Evolutionary conservation across 2,329 filamentous ascomycete genomes (phyloP), one percentile per base, ranked within the genome.

Genomic region (Leptographium radiaticola): DNA sequence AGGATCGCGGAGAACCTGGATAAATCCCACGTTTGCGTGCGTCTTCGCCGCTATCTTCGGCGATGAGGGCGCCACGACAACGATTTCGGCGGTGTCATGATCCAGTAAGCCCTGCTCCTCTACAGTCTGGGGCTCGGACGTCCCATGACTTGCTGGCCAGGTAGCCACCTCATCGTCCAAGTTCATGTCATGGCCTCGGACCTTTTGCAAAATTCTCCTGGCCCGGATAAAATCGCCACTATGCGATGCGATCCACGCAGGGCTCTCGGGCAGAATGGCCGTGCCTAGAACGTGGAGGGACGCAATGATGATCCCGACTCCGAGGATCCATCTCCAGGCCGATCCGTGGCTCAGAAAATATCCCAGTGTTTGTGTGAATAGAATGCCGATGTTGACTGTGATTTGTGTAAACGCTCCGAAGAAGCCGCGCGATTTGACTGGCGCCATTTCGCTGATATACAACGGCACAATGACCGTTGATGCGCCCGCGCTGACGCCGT

Each of bases 401-500:
- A 97, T 83, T 66, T 98, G 91, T 0, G 93, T 97, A 68, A 94
- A 85, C 53, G 80, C 76, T 13, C 81, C 81, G 64, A 95, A 97
- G 58, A 95, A 81, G 6, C 89, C 90, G 53, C 83, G 80, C 59
- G 84, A 79, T 16, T 75, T 71, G 0, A 81, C 81, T 5, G 91
- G 93, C 0, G 90, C 84, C 31, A 96, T 79, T 68, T 98, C 93
- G 47, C 89, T 90, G 61, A 98, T 89, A 72, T 95, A 98, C 20
- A 98, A 80, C 0, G 93, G 93, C 3, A 94, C 89, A 39, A 96
- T 87, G 20, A 98, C 93, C 3, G 93, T 91, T 1, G 89, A 81
- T 2, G 89, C 88, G 25, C 93, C 93, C 7, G 89, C 89, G 8
- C 87, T 90, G 2, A 95, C 66, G 12, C 93, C 93, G 10, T 87